Conservation (phyloP, 352 stramenopile genomes). For the Pelagophyceae sp. region DNA sequence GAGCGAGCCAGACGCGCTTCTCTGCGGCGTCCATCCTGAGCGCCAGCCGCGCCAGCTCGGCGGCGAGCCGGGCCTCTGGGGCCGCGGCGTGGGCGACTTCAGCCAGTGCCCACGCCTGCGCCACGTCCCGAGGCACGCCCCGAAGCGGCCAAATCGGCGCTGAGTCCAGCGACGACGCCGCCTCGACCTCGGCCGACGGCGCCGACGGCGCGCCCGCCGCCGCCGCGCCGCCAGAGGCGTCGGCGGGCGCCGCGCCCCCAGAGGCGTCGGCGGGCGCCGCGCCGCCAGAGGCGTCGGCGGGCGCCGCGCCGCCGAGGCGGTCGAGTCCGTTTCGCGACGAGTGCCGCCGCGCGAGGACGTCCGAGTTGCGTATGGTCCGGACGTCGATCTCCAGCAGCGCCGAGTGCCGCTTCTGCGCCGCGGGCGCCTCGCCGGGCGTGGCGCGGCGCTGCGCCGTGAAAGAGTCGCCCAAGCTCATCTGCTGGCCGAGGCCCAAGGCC, state of each 20-base stretch:
- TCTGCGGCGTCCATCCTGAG: not conserved
- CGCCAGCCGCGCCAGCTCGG: not conserved
- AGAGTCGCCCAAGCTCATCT: too few relatives aligned
- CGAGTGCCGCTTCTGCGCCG: not conserved
- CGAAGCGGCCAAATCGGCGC: slow-evolving; percentile 10
- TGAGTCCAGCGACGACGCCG: not conserved
- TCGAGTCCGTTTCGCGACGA: too few relatives aligned
- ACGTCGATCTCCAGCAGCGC: not conserved
- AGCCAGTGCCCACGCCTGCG: slow-evolving; percentile 13
- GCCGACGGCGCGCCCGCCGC: too few relatives aligned
- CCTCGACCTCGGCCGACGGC: not conserved
- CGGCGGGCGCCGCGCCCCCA: too few relatives aligned
- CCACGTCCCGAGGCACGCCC: slow-evolving; percentile 1
- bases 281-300: too few relatives aligned
- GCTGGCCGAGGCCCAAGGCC: too few relatives aligned
- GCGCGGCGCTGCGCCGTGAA: too few relatives aligned
- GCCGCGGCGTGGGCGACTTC: not conserved
- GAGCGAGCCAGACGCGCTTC: slow-evolving; percentile 17
- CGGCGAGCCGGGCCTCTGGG: not conserved
- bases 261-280: too few relatives aligned
- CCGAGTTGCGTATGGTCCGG: slow-evolving; percentile 1
- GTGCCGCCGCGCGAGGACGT: not conserved
- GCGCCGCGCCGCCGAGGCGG: too few relatives aligned
- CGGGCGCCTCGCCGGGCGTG: not conserved
- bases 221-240: too few relatives aligned